phyloP scores from a whole-genome alignment of 257 asterid genomes.

The Lycium ferocissimum region DNA sequence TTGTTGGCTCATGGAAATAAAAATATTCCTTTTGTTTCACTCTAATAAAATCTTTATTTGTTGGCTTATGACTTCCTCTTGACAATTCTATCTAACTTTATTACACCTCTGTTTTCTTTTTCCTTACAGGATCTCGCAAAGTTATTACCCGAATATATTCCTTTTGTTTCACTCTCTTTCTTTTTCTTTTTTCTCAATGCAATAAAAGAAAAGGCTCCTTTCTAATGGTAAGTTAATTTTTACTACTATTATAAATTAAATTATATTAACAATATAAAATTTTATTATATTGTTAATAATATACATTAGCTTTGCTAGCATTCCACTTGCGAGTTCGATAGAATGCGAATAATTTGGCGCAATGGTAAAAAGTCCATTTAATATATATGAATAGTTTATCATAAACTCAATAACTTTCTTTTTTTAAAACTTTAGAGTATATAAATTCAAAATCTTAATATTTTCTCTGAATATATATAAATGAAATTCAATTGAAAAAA shows the following conservation, averaged over 20 bases:
- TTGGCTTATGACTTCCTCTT: background rate
- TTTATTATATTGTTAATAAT: too few relatives aligned
- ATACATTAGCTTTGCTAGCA: too few relatives aligned
- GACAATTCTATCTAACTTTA: background rate
- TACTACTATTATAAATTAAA: too few relatives aligned
- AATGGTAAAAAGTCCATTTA: too few relatives aligned
- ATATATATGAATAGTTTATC: background rate
- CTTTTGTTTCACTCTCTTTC: too few relatives aligned
- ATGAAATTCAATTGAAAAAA: background rate
- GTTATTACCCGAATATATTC: background rate
- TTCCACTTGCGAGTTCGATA: too few relatives aligned
- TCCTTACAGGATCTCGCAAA: background rate
- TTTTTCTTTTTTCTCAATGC: background rate
- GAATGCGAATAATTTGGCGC: too few relatives aligned
- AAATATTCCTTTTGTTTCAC: background rate
- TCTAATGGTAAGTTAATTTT: background rate
- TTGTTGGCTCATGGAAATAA: background rate
- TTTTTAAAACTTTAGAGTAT: too few relatives aligned
- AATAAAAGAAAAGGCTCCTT: background rate
- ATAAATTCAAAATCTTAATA: too few relatives aligned
- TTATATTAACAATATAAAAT: too few relatives aligned
- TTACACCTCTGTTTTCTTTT: background rate
- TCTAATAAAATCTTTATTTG: background rate
- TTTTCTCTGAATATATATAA: too few relatives aligned
- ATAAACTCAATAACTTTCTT: background rate